Conservation (phyloP, 208 protist genomes). For the Crithidia expoeki region DNA sequence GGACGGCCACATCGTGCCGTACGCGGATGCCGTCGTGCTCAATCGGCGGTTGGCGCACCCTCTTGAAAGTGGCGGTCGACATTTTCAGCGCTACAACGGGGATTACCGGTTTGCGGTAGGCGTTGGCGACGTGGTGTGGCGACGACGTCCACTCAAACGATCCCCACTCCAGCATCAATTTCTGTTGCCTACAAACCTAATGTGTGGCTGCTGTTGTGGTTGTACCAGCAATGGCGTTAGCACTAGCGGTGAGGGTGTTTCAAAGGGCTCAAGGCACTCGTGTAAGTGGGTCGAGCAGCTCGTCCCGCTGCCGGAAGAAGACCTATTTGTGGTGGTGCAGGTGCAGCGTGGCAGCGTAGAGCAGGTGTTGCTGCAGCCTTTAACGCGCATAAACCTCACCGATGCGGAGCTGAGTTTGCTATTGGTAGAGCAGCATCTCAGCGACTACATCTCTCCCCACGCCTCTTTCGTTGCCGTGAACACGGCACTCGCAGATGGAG, state of each 20-base stretch:
- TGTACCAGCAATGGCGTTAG: neutral
- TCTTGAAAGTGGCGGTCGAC: neutral
- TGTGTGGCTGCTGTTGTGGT: neutral
- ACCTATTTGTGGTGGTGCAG: slow-evolving; percentile 77
- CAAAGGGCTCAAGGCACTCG: neutral
- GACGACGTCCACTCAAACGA: slow-evolving; percentile 36
- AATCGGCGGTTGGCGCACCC: slow-evolving; percentile 38
- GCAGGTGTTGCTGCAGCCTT: slow-evolving; percentile 53
- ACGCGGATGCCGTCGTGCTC: slow-evolving; percentile 63
- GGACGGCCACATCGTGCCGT: slow-evolving; percentile 65
- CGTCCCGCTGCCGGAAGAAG: slow-evolving; percentile 39
- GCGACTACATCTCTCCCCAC: slow-evolving; percentile 36
- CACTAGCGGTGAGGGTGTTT: neutral
- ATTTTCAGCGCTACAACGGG: slow-evolving; percentile 74
- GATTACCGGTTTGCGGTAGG: slow-evolving; percentile 80
- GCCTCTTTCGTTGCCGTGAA: neutral
- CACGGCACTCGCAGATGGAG: neutral
- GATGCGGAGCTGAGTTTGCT: slow-evolving; percentile 22
- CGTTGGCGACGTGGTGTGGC: slow-evolving; percentile 83
- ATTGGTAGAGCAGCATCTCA: slow-evolving; percentile 35
- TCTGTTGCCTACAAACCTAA: neutral
- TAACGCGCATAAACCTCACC: slow-evolving; percentile 29
- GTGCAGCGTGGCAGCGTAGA: slow-evolving; percentile 35
- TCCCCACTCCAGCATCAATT: neutral
- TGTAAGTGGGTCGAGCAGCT: neutral